These are phyloP conservation scores for Epichloe sp. DNA, from an alignment of 2,329 filamentous ascomycete genomes.

Conservation along the genomic window DNA sequence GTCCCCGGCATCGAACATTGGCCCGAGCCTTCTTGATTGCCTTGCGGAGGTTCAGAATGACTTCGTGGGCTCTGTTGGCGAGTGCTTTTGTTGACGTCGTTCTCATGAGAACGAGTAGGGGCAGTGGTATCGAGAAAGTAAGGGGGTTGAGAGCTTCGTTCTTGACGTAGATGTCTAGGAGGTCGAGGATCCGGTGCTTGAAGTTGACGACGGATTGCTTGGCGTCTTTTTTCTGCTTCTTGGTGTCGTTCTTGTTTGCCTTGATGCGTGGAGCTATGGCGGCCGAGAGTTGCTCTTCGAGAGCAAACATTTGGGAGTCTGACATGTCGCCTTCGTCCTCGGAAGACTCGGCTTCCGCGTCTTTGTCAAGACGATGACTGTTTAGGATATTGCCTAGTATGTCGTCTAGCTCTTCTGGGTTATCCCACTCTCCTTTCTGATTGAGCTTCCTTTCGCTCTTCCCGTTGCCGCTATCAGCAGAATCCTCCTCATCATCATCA, in stretches of 20 bases:
- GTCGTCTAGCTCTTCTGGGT: slow-evolving; percentile 47
- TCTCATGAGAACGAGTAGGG: slow-evolving; percentile 63
- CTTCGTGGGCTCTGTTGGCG: slow-evolving; percentile 56
- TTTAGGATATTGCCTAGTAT: slow-evolving; percentile 68
- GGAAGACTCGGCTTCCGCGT: slow-evolving; percentile 39
- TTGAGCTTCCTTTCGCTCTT: slow-evolving; percentile 27
- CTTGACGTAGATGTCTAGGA: slow-evolving; percentile 74
- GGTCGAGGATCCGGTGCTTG: slow-evolving; percentile 84
- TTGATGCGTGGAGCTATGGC: slow-evolving; percentile 73
- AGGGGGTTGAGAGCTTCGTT: slow-evolving; percentile 56
- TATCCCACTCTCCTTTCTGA: slow-evolving; percentile 26
- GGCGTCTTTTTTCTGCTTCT: slow-evolving; percentile 76
- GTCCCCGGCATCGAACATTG: slow-evolving; percentile 15
- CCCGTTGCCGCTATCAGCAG: slow-evolving; percentile 29
- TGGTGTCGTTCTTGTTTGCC: slow-evolving; percentile 43
- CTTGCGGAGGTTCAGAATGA: slow-evolving; percentile 61
- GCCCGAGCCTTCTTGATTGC: slow-evolving; percentile 43
- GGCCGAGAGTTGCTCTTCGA: slow-evolving; percentile 71
- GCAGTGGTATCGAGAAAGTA: slow-evolving; percentile 57
- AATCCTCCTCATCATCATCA: background rate
- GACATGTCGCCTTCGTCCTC: slow-evolving; percentile 74
- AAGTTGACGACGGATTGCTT: slow-evolving; percentile 86
- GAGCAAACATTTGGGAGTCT: slow-evolving; percentile 85
- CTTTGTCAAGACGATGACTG: slow-evolving; percentile 51
- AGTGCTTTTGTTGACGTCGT: slow-evolving; percentile 67